phyloP scores from a whole-genome alignment of 1,284 basidiomycete species.

The Microbotryum intermedium region DNA sequence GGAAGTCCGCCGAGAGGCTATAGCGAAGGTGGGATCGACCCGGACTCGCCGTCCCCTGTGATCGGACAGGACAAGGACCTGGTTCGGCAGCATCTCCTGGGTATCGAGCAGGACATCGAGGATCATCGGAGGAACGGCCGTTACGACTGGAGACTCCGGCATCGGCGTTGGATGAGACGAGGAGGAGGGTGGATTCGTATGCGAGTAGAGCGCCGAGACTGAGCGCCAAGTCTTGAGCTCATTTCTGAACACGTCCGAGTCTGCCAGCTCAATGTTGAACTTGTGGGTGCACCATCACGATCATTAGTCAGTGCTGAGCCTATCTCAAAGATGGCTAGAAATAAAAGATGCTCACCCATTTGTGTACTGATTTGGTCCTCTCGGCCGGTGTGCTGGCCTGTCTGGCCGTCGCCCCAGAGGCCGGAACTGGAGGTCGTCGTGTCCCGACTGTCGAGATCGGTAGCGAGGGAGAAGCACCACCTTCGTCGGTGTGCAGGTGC shows the following conservation, averaged over 20 bases:
- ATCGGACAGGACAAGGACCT: conserved; percentile 34
- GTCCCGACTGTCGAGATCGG: background rate
- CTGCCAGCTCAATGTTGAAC: conserved; percentile 41
- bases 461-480: background rate
- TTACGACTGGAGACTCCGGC: background rate
- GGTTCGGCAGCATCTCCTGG: conserved; percentile 30
- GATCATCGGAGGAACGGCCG: conserved; percentile 35
- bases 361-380: conserved; percentile 1
- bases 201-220: conserved; percentile 28
- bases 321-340: too few relatives aligned
- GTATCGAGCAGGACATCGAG: conserved; percentile 39
- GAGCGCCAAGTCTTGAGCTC: conserved; percentile 38
- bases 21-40: conserved; percentile 13
- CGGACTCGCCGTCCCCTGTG: conserved; percentile 20
- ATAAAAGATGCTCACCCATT: conserved; percentile 6
- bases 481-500: conserved; percentile 13
- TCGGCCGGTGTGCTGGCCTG: too few relatives aligned
- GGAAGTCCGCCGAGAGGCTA: too few relatives aligned
- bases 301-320: too few relatives aligned
- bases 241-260: conserved; percentile 36
- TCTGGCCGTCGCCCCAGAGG: too few relatives aligned
- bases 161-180: background rate
- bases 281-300: conserved; percentile 11
- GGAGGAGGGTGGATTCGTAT: conserved; percentile 1
- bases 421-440: too few relatives aligned